Evolutionary conservation across 1,139 yeast species (phyloP).

Genomic region (Kodamaea ohmeri): DNA sequence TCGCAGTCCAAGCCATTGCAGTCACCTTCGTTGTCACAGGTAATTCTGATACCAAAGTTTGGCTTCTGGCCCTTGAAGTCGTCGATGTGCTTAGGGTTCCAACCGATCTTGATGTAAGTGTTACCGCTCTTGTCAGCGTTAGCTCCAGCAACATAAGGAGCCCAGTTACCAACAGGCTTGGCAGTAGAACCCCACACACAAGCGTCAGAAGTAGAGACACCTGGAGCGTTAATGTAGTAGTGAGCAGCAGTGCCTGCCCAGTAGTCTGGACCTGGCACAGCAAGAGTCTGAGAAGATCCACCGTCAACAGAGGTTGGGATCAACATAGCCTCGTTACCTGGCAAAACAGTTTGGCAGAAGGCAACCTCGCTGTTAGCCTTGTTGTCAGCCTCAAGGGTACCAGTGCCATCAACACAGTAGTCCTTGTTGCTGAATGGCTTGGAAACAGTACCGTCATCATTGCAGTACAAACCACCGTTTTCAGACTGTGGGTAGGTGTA

Average conservation of each 20-base stretch:
- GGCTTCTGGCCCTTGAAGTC: conserved; percentile 57
- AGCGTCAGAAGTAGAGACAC: conserved; percentile 70
- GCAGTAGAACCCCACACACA: conserved; percentile 79
- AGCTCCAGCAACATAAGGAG: conserved; percentile 91
- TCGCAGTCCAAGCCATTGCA: conserved; percentile 79
- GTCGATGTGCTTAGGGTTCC: conserved; percentile 84
- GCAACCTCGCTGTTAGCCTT: conserved; percentile 57
- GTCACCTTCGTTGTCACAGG: conserved; percentile 63
- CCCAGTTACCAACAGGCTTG: conserved; percentile 81
- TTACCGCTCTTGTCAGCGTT: conserved; percentile 66
- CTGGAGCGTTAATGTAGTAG: conserved; percentile 83
- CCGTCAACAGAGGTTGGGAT: conserved; percentile 70
- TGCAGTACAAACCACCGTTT: conserved; percentile 80
- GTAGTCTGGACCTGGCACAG: conserved; percentile 80
- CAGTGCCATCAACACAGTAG: conserved; percentile 75
- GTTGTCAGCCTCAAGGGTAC: conserved; percentile 64
- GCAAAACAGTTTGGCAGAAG: conserved; percentile 88
- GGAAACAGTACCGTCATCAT: conserved; percentile 62
- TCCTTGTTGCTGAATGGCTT: conserved; percentile 58
- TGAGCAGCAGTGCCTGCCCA: conserved; percentile 82
- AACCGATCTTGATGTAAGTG: conserved; percentile 80
- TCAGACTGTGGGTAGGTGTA: conserved; percentile 69
- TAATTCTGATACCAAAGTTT: conserved; percentile 65
- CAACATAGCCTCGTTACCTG: conserved; percentile 92
- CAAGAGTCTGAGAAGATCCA: conserved; percentile 50